Evolutionary conservation across 805 yeast genomes (phyloP).

Genomic region (Schizosaccharomyces japonicus): DNA sequence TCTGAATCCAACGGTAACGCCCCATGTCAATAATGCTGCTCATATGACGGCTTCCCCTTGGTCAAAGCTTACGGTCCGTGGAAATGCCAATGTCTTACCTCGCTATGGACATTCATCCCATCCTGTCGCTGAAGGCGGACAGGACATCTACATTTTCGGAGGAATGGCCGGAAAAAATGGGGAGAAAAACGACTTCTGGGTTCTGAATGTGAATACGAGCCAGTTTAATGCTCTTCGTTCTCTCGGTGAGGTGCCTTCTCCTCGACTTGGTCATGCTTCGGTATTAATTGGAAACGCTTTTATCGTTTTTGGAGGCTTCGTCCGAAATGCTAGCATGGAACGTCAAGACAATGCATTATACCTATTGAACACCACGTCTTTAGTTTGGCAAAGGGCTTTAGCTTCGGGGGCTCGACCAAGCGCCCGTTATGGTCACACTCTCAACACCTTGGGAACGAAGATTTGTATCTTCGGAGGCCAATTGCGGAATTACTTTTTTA

Average conservation of each 20-base stretch:
- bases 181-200: conserved; percentile 89
- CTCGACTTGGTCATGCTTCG: conserved; percentile 88
- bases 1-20: too few relatives aligned
- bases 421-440: conserved; percentile 87
- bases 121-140: conserved; percentile 46
- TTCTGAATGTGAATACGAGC: conserved; percentile 31
- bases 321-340: conserved; percentile 18
- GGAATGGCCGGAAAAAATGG: conserved; percentile 56
- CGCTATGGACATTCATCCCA: conserved; percentile 71
- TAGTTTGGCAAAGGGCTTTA: conserved; percentile 57
- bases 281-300: conserved; percentile 85
- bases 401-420: conserved; percentile 56
- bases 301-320: conserved; percentile 90
- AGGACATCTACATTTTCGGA: conserved; percentile 75
- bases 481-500: conserved; percentile 55
- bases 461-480: conserved; percentile 89
- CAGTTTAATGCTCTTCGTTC: conserved; percentile 30
- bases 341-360: conserved; percentile 71
- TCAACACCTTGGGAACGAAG: conserved; percentile 41
- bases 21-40: background rate
- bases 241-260: conserved; percentile 66
- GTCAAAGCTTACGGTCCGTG: conserved; percentile 17
- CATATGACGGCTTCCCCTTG: background rate
- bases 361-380: conserved; percentile 54
- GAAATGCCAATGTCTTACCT: conserved; percentile 42